A percentile compares a stretch with the other conserved stretches of the same genome.
Evolutionary conservation across 169 alveolate species (phyloP).

Genomic region (Plasmodium adleri): DNA sequence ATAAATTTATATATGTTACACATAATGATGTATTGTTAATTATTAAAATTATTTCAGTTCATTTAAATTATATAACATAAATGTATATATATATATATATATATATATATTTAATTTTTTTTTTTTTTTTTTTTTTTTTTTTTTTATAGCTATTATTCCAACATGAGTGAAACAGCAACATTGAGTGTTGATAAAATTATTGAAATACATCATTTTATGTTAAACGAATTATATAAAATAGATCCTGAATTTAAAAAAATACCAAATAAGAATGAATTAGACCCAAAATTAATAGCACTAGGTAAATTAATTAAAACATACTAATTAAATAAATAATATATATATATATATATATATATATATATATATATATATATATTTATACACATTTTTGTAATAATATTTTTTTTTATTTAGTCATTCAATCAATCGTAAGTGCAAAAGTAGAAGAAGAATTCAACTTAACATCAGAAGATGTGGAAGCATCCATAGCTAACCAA

Average conservation of each 20-base stretch:
- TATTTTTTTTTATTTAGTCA: slow-evolving; percentile 55
- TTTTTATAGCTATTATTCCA: slow-evolving; percentile 60
- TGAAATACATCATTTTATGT: slow-evolving; percentile 87
- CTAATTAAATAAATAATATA: not conserved
- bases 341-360: not conserved
- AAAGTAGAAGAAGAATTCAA: slow-evolving; percentile 88
- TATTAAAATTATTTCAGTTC: not conserved
- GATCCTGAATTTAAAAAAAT: slow-evolving; percentile 81
- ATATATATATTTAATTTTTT: not conserved
- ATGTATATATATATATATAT: not conserved
- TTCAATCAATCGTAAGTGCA: slow-evolving; percentile 89
- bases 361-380: not conserved
- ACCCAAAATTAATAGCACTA: slow-evolving; percentile 83
- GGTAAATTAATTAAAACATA: slow-evolving; percentile 12
- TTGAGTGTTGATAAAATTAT: slow-evolving; percentile 83
- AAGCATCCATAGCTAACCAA: slow-evolving; percentile 84
- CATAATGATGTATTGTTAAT: too few species aligned
- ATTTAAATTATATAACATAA: not conserved
- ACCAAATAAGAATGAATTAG: slow-evolving; percentile 79
- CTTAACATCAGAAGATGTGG: slow-evolving; percentile 87
- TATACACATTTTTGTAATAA: not conserved
- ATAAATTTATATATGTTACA: not conserved
- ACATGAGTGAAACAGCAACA: slow-evolving; percentile 46
- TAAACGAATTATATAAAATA: slow-evolving; percentile 82
- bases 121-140: not conserved